Conservation (phyloP, 805 yeast genomes). For the Candida maris region DNA sequence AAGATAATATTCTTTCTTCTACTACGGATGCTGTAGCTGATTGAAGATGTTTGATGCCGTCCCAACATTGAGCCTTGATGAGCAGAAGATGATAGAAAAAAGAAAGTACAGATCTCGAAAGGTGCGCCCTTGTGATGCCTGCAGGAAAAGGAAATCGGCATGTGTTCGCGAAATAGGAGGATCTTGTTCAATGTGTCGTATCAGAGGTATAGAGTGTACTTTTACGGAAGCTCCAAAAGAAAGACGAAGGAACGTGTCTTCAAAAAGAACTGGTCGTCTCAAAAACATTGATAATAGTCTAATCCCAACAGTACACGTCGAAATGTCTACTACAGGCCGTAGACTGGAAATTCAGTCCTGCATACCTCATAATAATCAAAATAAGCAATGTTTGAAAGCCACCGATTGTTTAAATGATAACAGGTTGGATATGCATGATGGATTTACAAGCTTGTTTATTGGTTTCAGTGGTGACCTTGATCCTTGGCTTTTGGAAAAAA, state of each 20-base stretch:
- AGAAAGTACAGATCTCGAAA: constrained; percentile 8
- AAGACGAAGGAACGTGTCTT: not conserved
- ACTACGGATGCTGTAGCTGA: not conserved
- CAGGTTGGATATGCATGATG: constrained; percentile 7
- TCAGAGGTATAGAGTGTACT: constrained; percentile 4
- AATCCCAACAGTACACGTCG: not conserved
- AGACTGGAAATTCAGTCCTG: constrained; percentile 5
- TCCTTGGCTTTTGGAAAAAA: constrained; percentile 8
- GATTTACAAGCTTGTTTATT: constrained; percentile 8
- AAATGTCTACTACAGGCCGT: not conserved
- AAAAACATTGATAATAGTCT: not conserved
- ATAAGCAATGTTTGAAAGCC: not conserved
- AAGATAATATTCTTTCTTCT: not conserved
- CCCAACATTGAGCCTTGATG: no score
- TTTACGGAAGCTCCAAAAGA: constrained; percentile 5
- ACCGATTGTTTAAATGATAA: not conserved
- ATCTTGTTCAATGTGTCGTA: constrained; percentile 3
- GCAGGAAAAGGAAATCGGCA: constrained; percentile 7
- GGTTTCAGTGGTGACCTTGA: constrained; percentile 11
- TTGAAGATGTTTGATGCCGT: no score
- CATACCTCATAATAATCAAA: not conserved
- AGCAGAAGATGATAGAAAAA: not conserved
- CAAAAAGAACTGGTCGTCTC: not conserved
- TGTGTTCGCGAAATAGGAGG: constrained; percentile 4
- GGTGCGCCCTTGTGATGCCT: constrained; percentile 7